Base-by-base conservation (phyloP, 208 protist species). In the Leishmania major region DNA sequence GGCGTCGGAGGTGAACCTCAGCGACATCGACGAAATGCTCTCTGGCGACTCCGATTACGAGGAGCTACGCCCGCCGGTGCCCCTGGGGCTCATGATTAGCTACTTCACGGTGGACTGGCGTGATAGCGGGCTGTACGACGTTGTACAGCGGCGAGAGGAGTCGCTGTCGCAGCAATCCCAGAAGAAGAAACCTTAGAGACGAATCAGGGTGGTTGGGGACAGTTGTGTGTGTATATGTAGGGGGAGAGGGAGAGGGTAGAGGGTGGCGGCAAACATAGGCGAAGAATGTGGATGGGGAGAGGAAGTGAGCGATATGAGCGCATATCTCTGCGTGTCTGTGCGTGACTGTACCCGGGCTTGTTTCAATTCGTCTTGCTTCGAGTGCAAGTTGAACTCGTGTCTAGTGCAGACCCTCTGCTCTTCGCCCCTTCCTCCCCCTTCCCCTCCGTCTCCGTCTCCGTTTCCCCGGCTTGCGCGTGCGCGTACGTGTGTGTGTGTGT, bases 21-120 rank as follows among this genome's bases (percentile, higher is more conserved):
- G 45, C 64, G 78, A 82, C 43, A 86, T 86, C n/a, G 78, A 86
- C 37, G 82, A 81, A 37, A 71, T 82, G 43, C 53, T 86, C 60
- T 86, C 82, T 0, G 76, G 81, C 11, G 80, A 84, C 60, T 75
- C 80, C 2, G 73, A 84, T 51, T 79, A 72, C 72, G 80, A 82
- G 84, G 88, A 88, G 66, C 45, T 95, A 70, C 80, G 59, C 22
- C 92, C 92, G 17, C 81, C 89, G 6, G 89, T 96, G 79, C 90
- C 92, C 55, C 84, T 96, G 31, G 80, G 71, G 17, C 87, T 91
- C 64, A 93, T 94, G 89, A 90, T 96, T 37, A 86, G 89, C 37
- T 79, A 93, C 59, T 85, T 96, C 37, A 87, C 89, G 10, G 89
- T 87, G 22, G 87, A 96, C 66, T 96, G 92, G 92, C 84, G 86